A percentile compares a stretch with the other conserved stretches of the same genome.
These are phyloP conservation scores for Fraxinus quadrangulata DNA, from an alignment of 257 asterid genomes.

Conservation along the genomic window DNA sequence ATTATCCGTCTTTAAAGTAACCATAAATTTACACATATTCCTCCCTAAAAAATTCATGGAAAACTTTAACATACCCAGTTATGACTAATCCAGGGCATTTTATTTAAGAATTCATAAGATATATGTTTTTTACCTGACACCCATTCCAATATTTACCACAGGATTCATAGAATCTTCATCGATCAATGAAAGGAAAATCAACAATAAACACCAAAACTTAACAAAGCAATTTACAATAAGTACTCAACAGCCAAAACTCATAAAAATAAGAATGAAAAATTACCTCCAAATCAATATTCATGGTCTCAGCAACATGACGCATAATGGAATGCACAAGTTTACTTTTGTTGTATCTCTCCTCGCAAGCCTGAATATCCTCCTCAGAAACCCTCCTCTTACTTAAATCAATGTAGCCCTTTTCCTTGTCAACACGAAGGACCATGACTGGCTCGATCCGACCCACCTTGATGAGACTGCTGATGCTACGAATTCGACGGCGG, in stretches of 20 bases:
- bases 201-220: not conserved
- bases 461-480: slow-evolving; percentile 85
- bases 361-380: slow-evolving; percentile 87
- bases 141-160: not conserved
- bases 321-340: slow-evolving; percentile 96
- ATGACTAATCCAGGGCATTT: not conserved
- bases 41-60: not conserved
- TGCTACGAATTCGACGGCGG: slow-evolving; percentile 94
- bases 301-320: slow-evolving; percentile 97
- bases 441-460: slow-evolving; percentile 95
- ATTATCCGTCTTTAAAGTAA: not conserved
- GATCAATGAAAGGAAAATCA: not conserved
- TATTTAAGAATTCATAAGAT: not conserved
- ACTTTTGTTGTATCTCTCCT: slow-evolving; percentile 93
- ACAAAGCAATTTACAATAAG: not conserved
- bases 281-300: slow-evolving; percentile 83
- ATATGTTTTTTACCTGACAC: not conserved
- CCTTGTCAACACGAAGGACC: slow-evolving; percentile 96
- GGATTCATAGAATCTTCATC: not conserved
- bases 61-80: not conserved
- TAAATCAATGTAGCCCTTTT: slow-evolving; percentile 93
- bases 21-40: not conserved
- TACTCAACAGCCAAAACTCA: not conserved
- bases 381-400: slow-evolving; percentile 96
- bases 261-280: not conserved